phyloP scores from a whole-genome alignment of 441 rosid genomes.

The Cnidoscolus chayamansa region DNA sequence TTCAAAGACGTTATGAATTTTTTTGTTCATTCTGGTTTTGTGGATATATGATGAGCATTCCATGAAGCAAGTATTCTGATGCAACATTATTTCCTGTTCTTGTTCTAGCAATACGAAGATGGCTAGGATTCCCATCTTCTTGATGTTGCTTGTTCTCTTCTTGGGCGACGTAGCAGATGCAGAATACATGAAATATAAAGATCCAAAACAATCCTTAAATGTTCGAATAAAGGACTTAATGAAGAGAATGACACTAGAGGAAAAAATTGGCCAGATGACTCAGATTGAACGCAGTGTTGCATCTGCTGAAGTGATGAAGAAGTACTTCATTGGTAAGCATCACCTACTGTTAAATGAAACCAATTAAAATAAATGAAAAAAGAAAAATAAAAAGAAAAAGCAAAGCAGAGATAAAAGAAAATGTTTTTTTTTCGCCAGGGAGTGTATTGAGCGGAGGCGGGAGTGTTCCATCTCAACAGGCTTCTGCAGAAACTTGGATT shows the following conservation, averaged over 20 bases:
- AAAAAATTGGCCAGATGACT: slow-evolving; percentile 84
- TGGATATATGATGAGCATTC: not conserved
- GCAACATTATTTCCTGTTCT: not conserved
- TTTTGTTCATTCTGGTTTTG: not conserved
- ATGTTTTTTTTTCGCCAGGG: slow-evolving; percentile 32
- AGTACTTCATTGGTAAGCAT: slow-evolving; percentile 58
- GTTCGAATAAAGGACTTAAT: slow-evolving; percentile 53
- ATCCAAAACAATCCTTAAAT: slow-evolving; percentile 45
- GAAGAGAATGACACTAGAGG: slow-evolving; percentile 63
- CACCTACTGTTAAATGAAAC: too few relatives aligned
- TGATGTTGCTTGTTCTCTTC: slow-evolving; percentile 34
- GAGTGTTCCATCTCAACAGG: slow-evolving; percentile 51
- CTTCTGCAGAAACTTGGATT: slow-evolving; percentile 60
- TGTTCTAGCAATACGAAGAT: slow-evolving; percentile 18
- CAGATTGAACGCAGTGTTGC: slow-evolving; percentile 67
- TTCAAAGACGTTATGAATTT: not conserved
- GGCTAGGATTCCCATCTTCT: slow-evolving; percentile 29
- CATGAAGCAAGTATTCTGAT: slow-evolving; percentile 5
- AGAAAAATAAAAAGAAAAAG: too few relatives aligned
- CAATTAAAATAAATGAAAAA: too few relatives aligned
- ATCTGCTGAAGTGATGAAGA: slow-evolving; percentile 51
- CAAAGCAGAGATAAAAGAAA: not conserved
- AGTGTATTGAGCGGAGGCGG: slow-evolving; percentile 71
- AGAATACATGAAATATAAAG: slow-evolving; percentile 57
- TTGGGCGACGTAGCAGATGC: slow-evolving; percentile 27